Evolutionary conservation across 495 filamentous ascomycete genomes (phyloP).

Genomic region (Oleoguttula mirabilis): DNA sequence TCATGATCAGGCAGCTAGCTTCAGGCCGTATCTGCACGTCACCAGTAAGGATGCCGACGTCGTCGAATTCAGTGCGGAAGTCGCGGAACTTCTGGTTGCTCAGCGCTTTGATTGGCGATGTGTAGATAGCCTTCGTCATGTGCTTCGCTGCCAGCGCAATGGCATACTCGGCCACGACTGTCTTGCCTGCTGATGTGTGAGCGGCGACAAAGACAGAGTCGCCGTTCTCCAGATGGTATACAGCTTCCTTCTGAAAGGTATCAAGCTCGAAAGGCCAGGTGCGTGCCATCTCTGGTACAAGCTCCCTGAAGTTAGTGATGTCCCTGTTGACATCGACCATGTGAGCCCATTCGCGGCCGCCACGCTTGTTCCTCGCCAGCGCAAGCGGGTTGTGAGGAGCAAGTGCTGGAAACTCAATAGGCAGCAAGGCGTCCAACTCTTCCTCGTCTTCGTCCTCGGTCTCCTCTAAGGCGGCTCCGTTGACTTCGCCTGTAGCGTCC

Average conservation of each 20-base stretch:
- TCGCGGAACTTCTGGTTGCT: slow-evolving; percentile 98
- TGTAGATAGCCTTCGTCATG: slow-evolving; percentile 99
- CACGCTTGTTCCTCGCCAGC: slow-evolving; percentile 54
- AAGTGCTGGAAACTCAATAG: slow-evolving; percentile 83
- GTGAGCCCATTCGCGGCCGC: slow-evolving; percentile 87
- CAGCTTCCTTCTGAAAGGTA: slow-evolving; percentile 95
- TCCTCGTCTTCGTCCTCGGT: slow-evolving; percentile 47
- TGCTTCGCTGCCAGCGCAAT: slow-evolving; percentile 91
- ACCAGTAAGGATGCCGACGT: slow-evolving; percentile 92
- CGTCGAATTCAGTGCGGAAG: slow-evolving; percentile 77
- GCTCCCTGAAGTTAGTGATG: slow-evolving; percentile 78
- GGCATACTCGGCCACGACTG: slow-evolving; percentile 94
- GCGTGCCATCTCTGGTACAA: slow-evolving; percentile 91
- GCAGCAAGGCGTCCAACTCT: slow-evolving; percentile 81
- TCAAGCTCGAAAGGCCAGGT: slow-evolving; percentile 97
- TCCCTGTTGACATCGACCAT: slow-evolving; percentile 90
- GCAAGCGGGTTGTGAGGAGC: slow-evolving; percentile 73
- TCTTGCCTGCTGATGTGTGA: slow-evolving; percentile 96
- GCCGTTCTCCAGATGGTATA: slow-evolving; percentile 91
- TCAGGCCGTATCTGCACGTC: slow-evolving; percentile 98
- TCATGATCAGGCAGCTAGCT: slow-evolving; percentile 98
- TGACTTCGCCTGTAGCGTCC: slow-evolving; percentile 30
- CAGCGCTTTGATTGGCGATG: slow-evolving; percentile 94
- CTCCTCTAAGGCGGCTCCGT: slow-evolving; percentile 18
- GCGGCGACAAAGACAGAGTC: slow-evolving; percentile 99